phyloP scores from a whole-genome alignment of 1,284 basidiomycete species.

The Mycocalia duriaeana region DNA sequence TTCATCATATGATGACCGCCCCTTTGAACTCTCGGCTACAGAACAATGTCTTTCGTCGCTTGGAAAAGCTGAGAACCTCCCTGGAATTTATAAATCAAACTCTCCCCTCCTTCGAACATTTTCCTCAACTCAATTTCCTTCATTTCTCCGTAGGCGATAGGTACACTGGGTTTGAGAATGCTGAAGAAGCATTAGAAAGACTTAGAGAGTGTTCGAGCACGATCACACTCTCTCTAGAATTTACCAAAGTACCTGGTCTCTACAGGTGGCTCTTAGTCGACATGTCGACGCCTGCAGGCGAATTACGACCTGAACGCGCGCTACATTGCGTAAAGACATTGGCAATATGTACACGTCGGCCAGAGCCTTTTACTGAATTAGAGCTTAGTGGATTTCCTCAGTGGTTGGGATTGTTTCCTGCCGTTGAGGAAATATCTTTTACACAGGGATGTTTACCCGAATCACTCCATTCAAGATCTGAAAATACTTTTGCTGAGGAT shows the following conservation, averaged over 20 bases:
- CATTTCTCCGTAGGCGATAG: too few relatives aligned
- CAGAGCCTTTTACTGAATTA: background rate
- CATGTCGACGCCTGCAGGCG: background rate
- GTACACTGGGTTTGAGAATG: too few relatives aligned
- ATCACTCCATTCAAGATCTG: background rate
- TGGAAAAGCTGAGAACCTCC: background rate
- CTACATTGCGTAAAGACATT: background rate
- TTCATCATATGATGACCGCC: background rate
- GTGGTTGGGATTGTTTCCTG: background rate
- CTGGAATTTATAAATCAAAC: background rate
- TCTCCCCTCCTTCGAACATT: too few relatives aligned
- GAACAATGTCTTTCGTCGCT: background rate
- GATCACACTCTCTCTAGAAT: too few relatives aligned
- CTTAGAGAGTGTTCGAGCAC: too few relatives aligned
- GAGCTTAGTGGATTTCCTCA: background rate
- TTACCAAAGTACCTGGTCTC: too few relatives aligned
- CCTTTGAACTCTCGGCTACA: too few relatives aligned
- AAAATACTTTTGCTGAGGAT: background rate
- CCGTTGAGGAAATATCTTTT: background rate
- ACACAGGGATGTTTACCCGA: background rate
- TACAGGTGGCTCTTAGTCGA: background rate
- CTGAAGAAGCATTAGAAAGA: too few relatives aligned
- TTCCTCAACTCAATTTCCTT: too few relatives aligned
- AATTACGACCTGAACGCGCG: background rate
- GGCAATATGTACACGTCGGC: background rate